Conservation (phyloP, 768 basidiomycete species). For the Lentinula sp. region DNA sequence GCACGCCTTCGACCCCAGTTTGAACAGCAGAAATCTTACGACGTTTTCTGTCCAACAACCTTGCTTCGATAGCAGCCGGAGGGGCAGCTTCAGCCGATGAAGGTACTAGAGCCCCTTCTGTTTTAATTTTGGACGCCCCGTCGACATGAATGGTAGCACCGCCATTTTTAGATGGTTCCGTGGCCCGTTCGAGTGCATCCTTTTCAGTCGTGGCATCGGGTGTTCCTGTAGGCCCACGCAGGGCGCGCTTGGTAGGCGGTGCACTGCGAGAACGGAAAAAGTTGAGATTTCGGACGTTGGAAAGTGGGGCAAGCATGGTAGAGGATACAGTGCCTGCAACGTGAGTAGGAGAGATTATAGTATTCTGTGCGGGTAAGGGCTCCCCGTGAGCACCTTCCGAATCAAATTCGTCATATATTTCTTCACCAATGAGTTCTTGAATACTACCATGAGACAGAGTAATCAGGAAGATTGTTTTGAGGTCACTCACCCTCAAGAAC, state of each 20-base stretch:
- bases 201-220: neutral
- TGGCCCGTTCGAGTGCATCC: neutral
- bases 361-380: slow-evolving; percentile 17
- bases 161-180: neutral
- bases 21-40: neutral
- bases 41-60: slow-evolving; percentile 1
- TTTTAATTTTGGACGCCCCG: neutral
- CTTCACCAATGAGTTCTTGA: slow-evolving; percentile 64
- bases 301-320: slow-evolving; percentile 16
- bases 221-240: slow-evolving; percentile 7
- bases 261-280: slow-evolving; percentile 34
- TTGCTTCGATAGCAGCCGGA: slow-evolving; percentile 2
- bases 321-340: neutral
- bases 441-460: neutral
- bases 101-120: neutral
- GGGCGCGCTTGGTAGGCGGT: slow-evolving; percentile 26
- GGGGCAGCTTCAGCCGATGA: neutral
- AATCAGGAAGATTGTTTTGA: neutral
- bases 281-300: slow-evolving; percentile 19
- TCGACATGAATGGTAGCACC: neutral
- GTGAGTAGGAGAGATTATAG: slow-evolving; percentile 12
- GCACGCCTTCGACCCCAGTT: neutral
- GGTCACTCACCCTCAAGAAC: slow-evolving; percentile 51
- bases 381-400: slow-evolving; percentile 38
- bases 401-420: slow-evolving; percentile 69